A percentile compares a stretch with the other conserved stretches of the same genome.
Conservation (phyloP, 306 rosid genomes). For the Corylus heterophylla region DNA sequence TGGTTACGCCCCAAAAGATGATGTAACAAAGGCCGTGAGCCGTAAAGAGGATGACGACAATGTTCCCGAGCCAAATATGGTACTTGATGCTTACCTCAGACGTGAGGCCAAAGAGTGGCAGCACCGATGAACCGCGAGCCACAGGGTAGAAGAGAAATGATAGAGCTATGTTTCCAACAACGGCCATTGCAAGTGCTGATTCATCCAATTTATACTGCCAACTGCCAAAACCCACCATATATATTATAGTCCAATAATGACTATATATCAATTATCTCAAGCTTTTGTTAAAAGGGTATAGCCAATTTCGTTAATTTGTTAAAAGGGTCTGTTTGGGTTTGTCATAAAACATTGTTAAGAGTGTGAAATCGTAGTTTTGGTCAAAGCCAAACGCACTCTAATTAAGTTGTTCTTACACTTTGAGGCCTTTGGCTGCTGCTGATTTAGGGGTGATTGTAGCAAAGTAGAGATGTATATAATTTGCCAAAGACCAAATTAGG, state of each 20-base stretch:
- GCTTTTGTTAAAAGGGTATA: too few species aligned
- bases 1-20: slow-evolving; percentile 29
- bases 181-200: slow-evolving; percentile 33
- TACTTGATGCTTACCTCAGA: slow-evolving; percentile 48
- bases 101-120: slow-evolving; percentile 43
- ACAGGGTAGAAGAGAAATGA: slow-evolving; percentile 47
- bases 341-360: too few species aligned
- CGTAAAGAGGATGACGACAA: slow-evolving; percentile 39
- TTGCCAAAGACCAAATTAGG: slow-evolving; percentile 38
- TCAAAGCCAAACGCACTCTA: too few species aligned
- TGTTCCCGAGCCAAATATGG: slow-evolving; percentile 53
- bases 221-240: slow-evolving; percentile 20
- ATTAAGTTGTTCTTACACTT: slow-evolving; percentile 29
- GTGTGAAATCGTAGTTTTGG: too few species aligned
- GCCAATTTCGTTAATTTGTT: too few species aligned
- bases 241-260: background rate
- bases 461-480: slow-evolving; percentile 35
- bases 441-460: slow-evolving; percentile 24
- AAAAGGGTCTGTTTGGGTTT: too few species aligned
- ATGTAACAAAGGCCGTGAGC: slow-evolving; percentile 46
- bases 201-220: slow-evolving; percentile 41
- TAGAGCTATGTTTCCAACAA: slow-evolving; percentile 44
- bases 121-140: slow-evolving; percentile 51
- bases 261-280: background rate
- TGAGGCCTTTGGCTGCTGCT: slow-evolving; percentile 32